Base-by-base conservation (phyloP, 2,329 filamentous ascomycete genomes). In the Sordariomycetes sp. region DNA sequence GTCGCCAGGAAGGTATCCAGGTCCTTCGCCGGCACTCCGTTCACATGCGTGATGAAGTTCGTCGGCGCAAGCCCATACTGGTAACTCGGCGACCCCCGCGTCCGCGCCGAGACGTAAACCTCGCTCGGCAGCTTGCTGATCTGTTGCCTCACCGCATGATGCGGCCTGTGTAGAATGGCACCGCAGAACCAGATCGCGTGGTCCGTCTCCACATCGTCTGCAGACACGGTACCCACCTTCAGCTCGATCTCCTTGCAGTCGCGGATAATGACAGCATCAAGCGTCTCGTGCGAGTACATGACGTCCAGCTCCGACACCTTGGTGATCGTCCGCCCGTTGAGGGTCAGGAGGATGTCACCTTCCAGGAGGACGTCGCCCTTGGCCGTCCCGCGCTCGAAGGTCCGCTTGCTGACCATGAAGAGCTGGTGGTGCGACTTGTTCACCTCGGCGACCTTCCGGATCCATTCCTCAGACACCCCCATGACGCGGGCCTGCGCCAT, bases 401-500 rank as follows among this genome's bases (percentile, higher is more conserved):
- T 85, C 53, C 96, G 87, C 75, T 99, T 99, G 66, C 90, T 88
- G 34, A 99, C 90, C 89, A 99, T 97, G 77, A 99, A 99, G 43
- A 99, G 82, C 73, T 99, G 94, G 69, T 99, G 94, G 59, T 91
- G 89, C 55, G 94, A 87, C 46, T 90, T 88, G 71, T 99, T 97
- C 61, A 90, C 90, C 63, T 86, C 79, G 57, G 94, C 87, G 2
- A 97, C 93, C 71, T 90, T 88, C 65, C 89, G 81, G 65, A 99
- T 96, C 94, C 93, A 97, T 61, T 95, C 87, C 66, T 97, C 92
- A 0, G 89, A 90, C 1, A 97, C 90, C 11, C 94, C 94, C 92
- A 99, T 97, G 64, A 97, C 90, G 43, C 92, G 88, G 18, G 90
- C 93, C 73, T 99, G 94, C 46, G 88, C 89, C 93, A 99, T 97